Evolutionary conservation across 1,284 basidiomycete genomes (phyloP).

Genomic region (Cryptococcus hybrid): DNA sequence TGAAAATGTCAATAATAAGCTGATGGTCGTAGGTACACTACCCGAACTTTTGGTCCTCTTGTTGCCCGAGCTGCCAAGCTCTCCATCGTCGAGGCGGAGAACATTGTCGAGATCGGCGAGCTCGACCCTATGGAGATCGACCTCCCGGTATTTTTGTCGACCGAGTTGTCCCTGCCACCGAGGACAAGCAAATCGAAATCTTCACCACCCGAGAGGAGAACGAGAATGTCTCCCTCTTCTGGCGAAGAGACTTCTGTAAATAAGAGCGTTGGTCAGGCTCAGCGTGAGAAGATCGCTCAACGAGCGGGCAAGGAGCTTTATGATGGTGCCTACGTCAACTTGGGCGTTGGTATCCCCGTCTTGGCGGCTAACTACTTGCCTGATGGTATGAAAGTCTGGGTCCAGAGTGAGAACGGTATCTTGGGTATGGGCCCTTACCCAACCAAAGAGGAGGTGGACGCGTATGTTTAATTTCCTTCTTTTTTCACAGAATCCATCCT

Average conservation of each 20-base stretch:
- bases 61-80: slow-evolving; percentile 88
- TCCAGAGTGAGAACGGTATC: slow-evolving; percentile 94
- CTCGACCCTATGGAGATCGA: slow-evolving; percentile 79
- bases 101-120: slow-evolving; percentile 84
- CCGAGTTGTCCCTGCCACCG: slow-evolving; percentile 75
- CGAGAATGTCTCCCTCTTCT: slow-evolving; percentile 12
- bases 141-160: slow-evolving; percentile 81
- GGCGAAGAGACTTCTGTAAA: slow-evolving; percentile 48
- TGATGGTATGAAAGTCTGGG: slow-evolving; percentile 78
- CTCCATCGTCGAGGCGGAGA: slow-evolving; percentile 93
- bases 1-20: no score
- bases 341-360: slow-evolving; percentile 86
- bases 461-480: slow-evolving; percentile 57
- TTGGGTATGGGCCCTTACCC: slow-evolving; percentile 95
- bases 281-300: slow-evolving; percentile 73
- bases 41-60: slow-evolving; percentile 81
- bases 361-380: slow-evolving; percentile 80
- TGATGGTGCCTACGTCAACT: slow-evolving; percentile 78
- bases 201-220: slow-evolving; percentile 53
- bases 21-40: slow-evolving; percentile 62
- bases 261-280: slow-evolving; percentile 19
- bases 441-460: slow-evolving; percentile 78
- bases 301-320: slow-evolving; percentile 82
- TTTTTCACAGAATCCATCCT: slow-evolving; percentile 1
- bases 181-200: slow-evolving; percentile 77